Evolutionary conservation across 2,329 filamentous ascomycete genomes (phyloP).

Genomic region (Didymella lethalis): DNA sequence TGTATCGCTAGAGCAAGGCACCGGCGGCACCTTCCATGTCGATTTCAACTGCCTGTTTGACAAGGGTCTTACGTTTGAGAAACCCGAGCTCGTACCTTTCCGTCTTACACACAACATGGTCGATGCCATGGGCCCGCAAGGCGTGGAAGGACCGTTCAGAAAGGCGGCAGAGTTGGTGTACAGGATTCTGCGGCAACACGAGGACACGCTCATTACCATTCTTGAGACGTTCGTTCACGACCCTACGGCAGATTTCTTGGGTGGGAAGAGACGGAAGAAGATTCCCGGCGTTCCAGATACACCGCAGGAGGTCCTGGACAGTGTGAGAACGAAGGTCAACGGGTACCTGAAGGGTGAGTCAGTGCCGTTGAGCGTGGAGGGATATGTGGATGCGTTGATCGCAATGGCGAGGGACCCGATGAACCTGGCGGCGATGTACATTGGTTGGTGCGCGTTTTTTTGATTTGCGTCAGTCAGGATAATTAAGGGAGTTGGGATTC

Average conservation of each 20-base stretch:
- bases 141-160: conserved; percentile 89
- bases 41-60: conserved; percentile 99
- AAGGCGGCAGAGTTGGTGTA: conserved; percentile 90
- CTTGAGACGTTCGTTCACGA: conserved; percentile 97
- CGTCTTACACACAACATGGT: conserved; percentile 98
- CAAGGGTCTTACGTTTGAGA: conserved; percentile 93
- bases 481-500: background rate
- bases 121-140: conserved; percentile 93
- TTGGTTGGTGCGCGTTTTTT: conserved; percentile 85
- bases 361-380: conserved; percentile 92
- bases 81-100: conserved; percentile 94
- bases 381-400: conserved; percentile 96
- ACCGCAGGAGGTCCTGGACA: conserved; percentile 83
- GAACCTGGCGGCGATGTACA: conserved; percentile 93
- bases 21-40: conserved; percentile 93
- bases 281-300: conserved; percentile 68
- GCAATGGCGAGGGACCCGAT: conserved; percentile 80
- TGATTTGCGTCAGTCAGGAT: conserved; percentile 39
- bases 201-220: conserved; percentile 97
- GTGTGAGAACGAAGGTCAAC: conserved; percentile 83
- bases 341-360: conserved; percentile 86
- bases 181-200: conserved; percentile 82
- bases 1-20: conserved; percentile 91
- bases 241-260: conserved; percentile 90
- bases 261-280: conserved; percentile 67